Evolutionary conservation across 2,329 filamentous ascomycete species (phyloP).

Genomic region (Metarhizium rileyi): DNA sequence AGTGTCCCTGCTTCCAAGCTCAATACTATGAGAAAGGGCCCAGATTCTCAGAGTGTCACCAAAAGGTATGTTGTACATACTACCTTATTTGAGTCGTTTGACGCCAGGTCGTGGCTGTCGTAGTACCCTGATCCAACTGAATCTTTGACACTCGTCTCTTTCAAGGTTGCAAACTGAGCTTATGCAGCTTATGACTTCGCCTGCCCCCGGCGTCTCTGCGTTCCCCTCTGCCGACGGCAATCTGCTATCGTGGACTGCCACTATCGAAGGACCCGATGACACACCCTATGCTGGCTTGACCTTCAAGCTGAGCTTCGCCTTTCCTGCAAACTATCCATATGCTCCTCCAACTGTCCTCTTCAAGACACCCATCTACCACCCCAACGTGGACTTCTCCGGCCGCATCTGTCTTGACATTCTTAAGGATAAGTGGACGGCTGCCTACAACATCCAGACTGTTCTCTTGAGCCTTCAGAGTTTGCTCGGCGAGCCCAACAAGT

Average conservation of each 20-base stretch:
- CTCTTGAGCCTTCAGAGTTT: constrained; percentile 89
- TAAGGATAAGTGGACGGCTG: constrained; percentile 98
- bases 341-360: constrained; percentile 84
- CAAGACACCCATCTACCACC: constrained; percentile 98
- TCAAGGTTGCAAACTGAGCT: constrained; percentile 86
- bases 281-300: constrained; percentile 84
- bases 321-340: constrained; percentile 90
- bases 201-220: constrained; percentile 86
- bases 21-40: constrained; percentile 42
- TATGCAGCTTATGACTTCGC: constrained; percentile 96
- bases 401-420: constrained; percentile 96
- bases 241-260: constrained; percentile 86
- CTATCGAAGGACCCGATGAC: constrained; percentile 81
- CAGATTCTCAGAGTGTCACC: constrained; percentile 64
- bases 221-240: constrained; percentile 89
- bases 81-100: constrained; percentile 1
- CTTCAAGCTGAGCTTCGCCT: constrained; percentile 86
- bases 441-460: constrained; percentile 92
- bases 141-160: neutral
- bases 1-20: constrained; percentile 54
- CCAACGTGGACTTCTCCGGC: constrained; percentile 95
- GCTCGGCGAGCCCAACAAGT: constrained; percentile 98
- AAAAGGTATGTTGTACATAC: constrained; percentile 49
- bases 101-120: neutral
- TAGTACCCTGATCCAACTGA: neutral